phyloP scores from a whole-genome alignment of 2,329 filamentous ascomycete species.

The Cordyceps cateniannulata region DNA sequence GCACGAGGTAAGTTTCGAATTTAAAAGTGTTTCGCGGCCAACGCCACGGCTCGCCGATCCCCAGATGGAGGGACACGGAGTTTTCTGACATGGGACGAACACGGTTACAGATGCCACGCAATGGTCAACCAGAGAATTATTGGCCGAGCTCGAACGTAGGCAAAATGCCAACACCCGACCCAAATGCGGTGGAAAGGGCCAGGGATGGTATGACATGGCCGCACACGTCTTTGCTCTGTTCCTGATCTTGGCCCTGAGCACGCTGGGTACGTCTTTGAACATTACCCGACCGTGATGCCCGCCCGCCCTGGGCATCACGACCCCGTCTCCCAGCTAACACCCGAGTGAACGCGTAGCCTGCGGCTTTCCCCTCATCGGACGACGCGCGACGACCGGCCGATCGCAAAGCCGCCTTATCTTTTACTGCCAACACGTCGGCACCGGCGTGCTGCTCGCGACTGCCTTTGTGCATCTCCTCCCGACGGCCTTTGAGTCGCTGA shows the following conservation, averaged over 20 bases:
- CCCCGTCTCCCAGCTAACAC: constrained; percentile 8
- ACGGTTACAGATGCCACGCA: constrained; percentile 26
- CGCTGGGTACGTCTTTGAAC: constrained; percentile 37
- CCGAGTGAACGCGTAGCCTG: constrained; percentile 39
- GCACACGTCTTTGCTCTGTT: constrained; percentile 63
- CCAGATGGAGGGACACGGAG: not conserved
- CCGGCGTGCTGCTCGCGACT: constrained; percentile 78
- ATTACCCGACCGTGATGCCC: not conserved
- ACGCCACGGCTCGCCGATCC: not conserved
- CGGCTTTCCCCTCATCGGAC: constrained; percentile 59
- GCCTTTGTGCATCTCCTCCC: constrained; percentile 74
- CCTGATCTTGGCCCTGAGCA: constrained; percentile 57
- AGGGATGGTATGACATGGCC: constrained; percentile 56
- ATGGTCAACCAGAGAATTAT: constrained; percentile 45
- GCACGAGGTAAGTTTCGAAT: constrained; percentile 6
- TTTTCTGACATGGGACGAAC: not conserved
- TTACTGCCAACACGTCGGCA: constrained; percentile 69
- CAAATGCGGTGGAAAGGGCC: constrained; percentile 45
- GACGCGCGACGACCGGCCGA: constrained; percentile 49
- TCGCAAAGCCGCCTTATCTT: constrained; percentile 57
- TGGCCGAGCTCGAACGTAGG: constrained; percentile 46
- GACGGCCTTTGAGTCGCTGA: constrained; percentile 60
- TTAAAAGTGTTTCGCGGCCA: not conserved
- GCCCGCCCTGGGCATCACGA: not conserved
- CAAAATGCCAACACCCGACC: constrained; percentile 35